phyloP scores from a whole-genome alignment of 2,329 filamentous ascomycete genomes.

The Aspergillus fijiensis region DNA sequence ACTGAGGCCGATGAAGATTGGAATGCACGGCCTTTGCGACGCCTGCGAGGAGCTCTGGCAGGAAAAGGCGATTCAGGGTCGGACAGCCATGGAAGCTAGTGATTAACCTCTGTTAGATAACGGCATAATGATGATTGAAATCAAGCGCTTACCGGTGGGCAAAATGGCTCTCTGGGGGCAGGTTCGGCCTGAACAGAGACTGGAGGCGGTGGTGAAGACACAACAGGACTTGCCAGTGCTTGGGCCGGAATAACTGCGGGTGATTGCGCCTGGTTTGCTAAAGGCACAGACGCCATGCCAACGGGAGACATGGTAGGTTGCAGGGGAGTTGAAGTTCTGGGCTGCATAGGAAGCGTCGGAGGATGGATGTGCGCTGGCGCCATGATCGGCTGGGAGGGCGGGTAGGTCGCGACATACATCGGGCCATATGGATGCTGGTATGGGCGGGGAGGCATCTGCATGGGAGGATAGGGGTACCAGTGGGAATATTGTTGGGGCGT shows the following conservation, averaged over 20 bases:
- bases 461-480: constrained; percentile 47
- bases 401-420: constrained; percentile 46
- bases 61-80: constrained; percentile 57
- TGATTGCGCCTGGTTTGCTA: constrained; percentile 31
- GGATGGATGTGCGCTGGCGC: constrained; percentile 38
- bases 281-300: constrained; percentile 26
- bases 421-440: constrained; percentile 42
- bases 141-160: constrained; percentile 46
- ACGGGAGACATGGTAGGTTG: constrained; percentile 39
- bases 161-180: constrained; percentile 46
- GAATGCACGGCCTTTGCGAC: constrained; percentile 42
- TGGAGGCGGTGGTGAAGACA: constrained; percentile 33
- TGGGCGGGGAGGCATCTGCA: constrained; percentile 42
- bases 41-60: constrained; percentile 48
- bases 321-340: constrained; percentile 38
- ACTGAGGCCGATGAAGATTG: constrained; percentile 36
- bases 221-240: constrained; percentile 31
- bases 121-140: neutral
- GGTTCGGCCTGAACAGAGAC: constrained; percentile 25
- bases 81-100: constrained; percentile 61
- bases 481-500: constrained; percentile 47
- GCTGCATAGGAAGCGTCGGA: constrained; percentile 37
- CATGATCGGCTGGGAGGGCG: constrained; percentile 43
- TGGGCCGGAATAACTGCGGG: constrained; percentile 25
- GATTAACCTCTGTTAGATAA: neutral